Evolutionary conservation across 2,329 filamentous ascomycete species (phyloP), one percentile per base, ranked within the genome.

Genomic region (Fusarium acutatum): DNA sequence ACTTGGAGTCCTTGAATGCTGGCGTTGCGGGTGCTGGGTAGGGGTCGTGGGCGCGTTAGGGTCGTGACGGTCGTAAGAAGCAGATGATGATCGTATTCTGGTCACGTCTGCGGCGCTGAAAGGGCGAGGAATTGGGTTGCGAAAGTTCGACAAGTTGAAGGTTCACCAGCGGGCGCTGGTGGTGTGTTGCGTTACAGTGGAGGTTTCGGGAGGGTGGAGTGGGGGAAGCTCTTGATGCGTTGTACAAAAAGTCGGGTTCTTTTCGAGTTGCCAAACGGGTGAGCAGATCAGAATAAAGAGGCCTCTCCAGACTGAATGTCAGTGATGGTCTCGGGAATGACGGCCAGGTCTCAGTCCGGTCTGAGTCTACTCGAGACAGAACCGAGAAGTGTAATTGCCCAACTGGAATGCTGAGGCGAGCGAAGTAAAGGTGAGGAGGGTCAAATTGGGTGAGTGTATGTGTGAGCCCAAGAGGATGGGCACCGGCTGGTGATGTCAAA

Each of bases 11-110:
- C 60, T 60, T 61, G 66, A 44, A 63, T 84, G 83, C 83, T 85
- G 84, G 80, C 83, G 84, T 84, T 85, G 84, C 81, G 83, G 83
- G 83, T 84, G 83, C 81, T 83, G 83, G 80, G 80, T 78, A 75
- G 78, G 73, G 69, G 82, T 80, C 79, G 83, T 82, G 77, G 82
- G 81, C 79, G 86, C 86, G 86, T 88, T 80, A 82, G 77, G 82
- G 79, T 88, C 86, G 88, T 88, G 82, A 86, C 84, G 84, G 86
- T 88, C 87, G 84, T 88, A 79, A 87, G 80, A 80, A 75, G 79
- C 77, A 52, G 80, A 78, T 56, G 80, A 77, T 72, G 82, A 77
- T 64, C 78, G 82, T 81, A 80, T 81, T 79, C 80, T 82, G 77
- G 84, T 84, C 85, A 86, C 84, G 80, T 83, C 84, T 82, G 84